A percentile compares a stretch with the other conserved stretches of the same genome.
Conservation (phyloP, 106 monocot genomes). For the Agapanthus africanus region DNA sequence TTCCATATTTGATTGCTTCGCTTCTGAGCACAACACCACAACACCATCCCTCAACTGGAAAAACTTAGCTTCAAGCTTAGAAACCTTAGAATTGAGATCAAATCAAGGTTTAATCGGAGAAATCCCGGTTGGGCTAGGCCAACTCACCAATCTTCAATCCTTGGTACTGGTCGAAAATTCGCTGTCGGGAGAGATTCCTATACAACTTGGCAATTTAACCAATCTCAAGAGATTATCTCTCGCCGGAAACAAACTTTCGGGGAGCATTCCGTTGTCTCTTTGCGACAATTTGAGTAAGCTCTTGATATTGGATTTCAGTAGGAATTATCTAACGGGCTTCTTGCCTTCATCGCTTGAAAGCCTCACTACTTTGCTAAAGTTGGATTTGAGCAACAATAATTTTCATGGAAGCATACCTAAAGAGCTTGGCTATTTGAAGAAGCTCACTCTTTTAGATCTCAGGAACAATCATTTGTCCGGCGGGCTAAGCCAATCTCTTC, state of each 20-base stretch:
- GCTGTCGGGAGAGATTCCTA: constrained; percentile 41
- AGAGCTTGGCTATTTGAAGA: constrained; percentile 37
- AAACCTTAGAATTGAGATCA: constrained; percentile 72
- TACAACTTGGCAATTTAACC: constrained; percentile 27
- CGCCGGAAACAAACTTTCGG: constrained; percentile 42
- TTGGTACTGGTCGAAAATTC: constrained; percentile 62
- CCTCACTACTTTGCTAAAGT: constrained; percentile 52
- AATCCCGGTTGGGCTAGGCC: constrained; percentile 35
- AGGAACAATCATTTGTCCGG: constrained; percentile 58
- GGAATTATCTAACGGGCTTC: constrained; percentile 43
- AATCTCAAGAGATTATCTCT: constrained; percentile 46
- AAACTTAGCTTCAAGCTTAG: constrained; percentile 44
- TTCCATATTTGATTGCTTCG: constrained; percentile 67
- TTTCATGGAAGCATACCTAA: constrained; percentile 45
- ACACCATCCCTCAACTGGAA: constrained; percentile 56
- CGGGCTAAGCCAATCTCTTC: constrained; percentile 23
- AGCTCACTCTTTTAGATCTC: constrained; percentile 61
- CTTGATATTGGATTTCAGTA: constrained; percentile 55
- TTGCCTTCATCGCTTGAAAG: constrained; percentile 41
- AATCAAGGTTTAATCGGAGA: constrained; percentile 46
- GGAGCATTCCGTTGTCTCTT: constrained; percentile 45
- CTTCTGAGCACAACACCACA: constrained; percentile 14
- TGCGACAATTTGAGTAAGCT: constrained; percentile 32
- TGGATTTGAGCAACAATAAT: constrained; percentile 71
- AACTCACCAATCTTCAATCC: constrained; percentile 49